Evolutionary conservation across 371 early-diverging fungal species (phyloP), one percentile per base, ranked within the genome.

Genomic region (Circinella minor): DNA sequence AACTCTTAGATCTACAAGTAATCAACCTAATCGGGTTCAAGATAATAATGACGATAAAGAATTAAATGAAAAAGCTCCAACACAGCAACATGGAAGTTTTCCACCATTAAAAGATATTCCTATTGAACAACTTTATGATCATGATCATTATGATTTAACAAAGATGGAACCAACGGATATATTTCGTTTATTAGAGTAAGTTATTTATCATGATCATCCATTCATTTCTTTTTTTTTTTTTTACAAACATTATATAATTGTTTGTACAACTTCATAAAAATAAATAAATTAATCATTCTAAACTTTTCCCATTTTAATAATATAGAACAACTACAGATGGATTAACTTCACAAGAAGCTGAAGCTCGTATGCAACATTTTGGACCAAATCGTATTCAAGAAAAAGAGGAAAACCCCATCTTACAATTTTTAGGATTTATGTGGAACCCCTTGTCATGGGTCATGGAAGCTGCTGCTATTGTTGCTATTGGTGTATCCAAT

Each of bases 401-500:
- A 66, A 91, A 90, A 80, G 91, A 91, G 77, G 75, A 89, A 72
- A 95, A 90, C 79, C 93, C 94, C 1, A 65, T 95, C 72, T 74
- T 94, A 70, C 90, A 91, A 85, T 96, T 96, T 85, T 83, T 95
- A 66, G 88, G 92, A 65, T 96, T 94, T 88, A 91, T 92, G 91
- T 90, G 91, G 90, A 91, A 91, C 71, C 91, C 92, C 49, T 85
- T 92, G 34, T 90, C 92, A n/a, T 92, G 90, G 88, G 90, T 92
- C 61, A 92, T 92, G 90, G 92, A 92, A 74, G 90, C 90, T 48
- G 91, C 92, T 61, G 90, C 91, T 10, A 71, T 91, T 55, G 90
- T 92, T 36, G 87, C 92, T 54, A 91, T 91, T 72, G 91, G 80
- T 17, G 79, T 92, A 55, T 88, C 89, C 69, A 91, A 91, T 81